Evolutionary conservation across 441 rosid species (phyloP).

Genomic region (Pelargonium citronellum): DNA sequence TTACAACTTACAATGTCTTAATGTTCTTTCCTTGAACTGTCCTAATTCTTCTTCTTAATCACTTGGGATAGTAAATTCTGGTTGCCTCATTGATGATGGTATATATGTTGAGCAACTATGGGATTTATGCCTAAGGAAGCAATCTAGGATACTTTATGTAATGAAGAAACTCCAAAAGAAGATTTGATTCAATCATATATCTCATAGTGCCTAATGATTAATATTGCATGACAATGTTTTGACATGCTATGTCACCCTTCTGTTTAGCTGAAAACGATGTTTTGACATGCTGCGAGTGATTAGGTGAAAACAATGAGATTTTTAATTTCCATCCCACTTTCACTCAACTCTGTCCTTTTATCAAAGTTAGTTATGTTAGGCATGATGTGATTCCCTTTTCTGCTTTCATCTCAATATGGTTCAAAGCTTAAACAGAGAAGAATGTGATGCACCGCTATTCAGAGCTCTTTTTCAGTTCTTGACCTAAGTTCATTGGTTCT

Average conservation of each 20-base stretch:
- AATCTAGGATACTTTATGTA: neutral
- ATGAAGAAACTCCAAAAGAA: neutral
- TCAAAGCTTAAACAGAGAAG: neutral
- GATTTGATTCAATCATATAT: neutral
- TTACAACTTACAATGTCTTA: neutral
- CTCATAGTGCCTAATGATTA: conserved; percentile 2
- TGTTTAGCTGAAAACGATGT: neutral
- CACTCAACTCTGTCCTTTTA: neutral
- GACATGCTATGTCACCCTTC: neutral
- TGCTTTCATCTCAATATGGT: neutral
- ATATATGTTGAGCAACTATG: no score
- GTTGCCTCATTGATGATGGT: no score
- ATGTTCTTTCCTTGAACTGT: neutral
- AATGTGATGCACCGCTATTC: neutral
- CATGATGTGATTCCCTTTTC: neutral
- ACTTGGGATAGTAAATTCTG: neutral
- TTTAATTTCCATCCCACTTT: neutral
- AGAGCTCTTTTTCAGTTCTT: neutral
- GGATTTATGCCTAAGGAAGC: neutral
- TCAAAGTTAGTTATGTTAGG: neutral
- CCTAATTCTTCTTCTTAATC: neutral
- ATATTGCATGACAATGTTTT: neutral
- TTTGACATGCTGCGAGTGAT: neutral
- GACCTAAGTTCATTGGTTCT: neutral
- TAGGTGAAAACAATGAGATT: neutral